Evolutionary conservation across 2,329 filamentous ascomycete species (phyloP), one percentile per base, ranked within the genome.

Genomic region (Hypocrella siamensis): DNA sequence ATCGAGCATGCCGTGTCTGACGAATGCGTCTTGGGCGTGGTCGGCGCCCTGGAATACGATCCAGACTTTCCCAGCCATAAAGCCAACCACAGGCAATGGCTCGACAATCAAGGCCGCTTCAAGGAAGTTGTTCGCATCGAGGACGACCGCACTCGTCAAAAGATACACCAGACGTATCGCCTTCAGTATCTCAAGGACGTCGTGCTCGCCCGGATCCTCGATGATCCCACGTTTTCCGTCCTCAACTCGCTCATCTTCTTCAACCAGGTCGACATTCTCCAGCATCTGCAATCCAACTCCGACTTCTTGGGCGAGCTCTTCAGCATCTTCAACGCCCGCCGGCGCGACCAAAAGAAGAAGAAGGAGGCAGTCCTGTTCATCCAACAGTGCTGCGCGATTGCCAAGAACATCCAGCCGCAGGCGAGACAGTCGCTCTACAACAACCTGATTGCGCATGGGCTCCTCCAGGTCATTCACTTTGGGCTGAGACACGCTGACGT

Each of bases 201-300:
- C n/a, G 88, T 96, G 1, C 69, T 98, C 27, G 90, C 90, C 19
- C 75, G 90, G 39, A 96, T 98, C 40, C 67, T 98, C 38, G 90
- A 98, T 56, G 90, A 98, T 52, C 88, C 88, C 31, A 98, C 90
- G 15, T 98, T 96, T 54, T 93, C 84, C 17, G 86, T 96, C 17
- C 75, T 98, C 41, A 98, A 96, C 57, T 93, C 85, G 31, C 70
- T 96, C 44, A 98, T 98, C 43, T 98, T 94, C 61, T 98, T 93
- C 66, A 90, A 96, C 58, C 90, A 98, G 59, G 86, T 96, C 45
- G 90, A 96, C 48, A 94, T 98, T 48, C 79, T 98, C 31, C 82
- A 88, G 48, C 83, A 96, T 55, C 66, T 98, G n/a, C 86, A 94
- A 53, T 67, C 66, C 17, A 93, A 93, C 45, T 63, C 63, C 1